These are phyloP conservation scores for Komagataella pseudopastoris DNA, from an alignment of 805 yeast species.

Conservation along the genomic window DNA sequence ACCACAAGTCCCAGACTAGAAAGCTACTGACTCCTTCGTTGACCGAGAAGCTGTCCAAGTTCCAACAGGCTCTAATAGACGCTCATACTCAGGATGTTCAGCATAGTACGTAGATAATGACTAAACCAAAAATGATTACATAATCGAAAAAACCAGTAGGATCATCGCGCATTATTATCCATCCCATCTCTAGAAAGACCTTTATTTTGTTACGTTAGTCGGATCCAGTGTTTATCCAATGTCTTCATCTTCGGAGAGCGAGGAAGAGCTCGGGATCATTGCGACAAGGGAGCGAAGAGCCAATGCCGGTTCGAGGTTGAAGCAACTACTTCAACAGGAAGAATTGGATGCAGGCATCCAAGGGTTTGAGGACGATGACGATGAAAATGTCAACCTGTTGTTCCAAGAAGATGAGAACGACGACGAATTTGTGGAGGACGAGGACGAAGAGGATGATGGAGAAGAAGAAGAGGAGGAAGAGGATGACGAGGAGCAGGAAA, in stretches of 20 bases:
- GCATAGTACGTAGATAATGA: conserved; percentile 19
- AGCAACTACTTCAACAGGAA: conserved; percentile 59
- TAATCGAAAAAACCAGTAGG: neutral
- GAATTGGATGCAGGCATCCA: conserved; percentile 31
- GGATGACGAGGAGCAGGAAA: conserved; percentile 10
- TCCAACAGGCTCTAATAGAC: conserved; percentile 47
- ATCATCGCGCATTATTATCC: neutral
- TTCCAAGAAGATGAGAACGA: conserved; percentile 55
- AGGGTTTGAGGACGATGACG: conserved; percentile 40
- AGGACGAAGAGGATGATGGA: conserved; percentile 16
- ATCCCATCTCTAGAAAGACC: neutral
- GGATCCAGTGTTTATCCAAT: neutral
- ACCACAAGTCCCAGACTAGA: conserved; percentile 23
- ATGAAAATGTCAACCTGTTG: conserved; percentile 58
- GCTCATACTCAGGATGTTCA: conserved; percentile 55
- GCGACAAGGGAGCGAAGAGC: conserved; percentile 66
- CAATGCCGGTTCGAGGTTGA: conserved; percentile 83
- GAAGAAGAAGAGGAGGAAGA: conserved; percentile 11
- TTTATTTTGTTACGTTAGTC: neutral
- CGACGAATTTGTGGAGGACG: conserved; percentile 25
- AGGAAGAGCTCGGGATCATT: conserved; percentile 23
- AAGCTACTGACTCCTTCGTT: conserved; percentile 38
- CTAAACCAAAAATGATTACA: neutral
- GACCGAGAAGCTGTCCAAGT: conserved; percentile 31
- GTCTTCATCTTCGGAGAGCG: neutral